Percentiles rank a stretch among this genome's conserved stretches.
phyloP scores from a whole-genome alignment of 192 early-diverging fungal species.

The Coemansia sp. region DNA sequence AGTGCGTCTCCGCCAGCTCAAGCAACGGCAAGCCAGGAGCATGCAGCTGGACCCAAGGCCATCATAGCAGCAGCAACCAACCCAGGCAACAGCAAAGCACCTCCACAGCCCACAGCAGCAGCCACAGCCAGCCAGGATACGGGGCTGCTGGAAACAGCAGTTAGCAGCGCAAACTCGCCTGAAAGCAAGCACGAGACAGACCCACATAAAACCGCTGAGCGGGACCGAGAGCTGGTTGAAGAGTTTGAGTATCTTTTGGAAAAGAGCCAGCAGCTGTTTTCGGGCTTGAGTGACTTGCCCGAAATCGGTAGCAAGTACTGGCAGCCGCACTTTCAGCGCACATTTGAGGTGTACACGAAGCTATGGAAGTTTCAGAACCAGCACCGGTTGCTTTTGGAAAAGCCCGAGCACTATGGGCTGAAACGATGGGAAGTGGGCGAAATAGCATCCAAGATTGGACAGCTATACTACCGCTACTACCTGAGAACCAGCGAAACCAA shows the following conservation, averaged over 20 bases:
- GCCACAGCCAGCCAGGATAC: not conserved
- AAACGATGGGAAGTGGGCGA: conserved; percentile 98
- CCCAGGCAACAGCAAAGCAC: not conserved
- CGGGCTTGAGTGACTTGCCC: conserved; percentile 67
- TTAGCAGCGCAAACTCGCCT: no score
- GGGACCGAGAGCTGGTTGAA: conserved; percentile 58
- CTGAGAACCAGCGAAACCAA: conserved; percentile 95
- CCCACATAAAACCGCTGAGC: conserved; percentile 20
- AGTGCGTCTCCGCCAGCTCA: not conserved
- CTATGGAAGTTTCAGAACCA: conserved; percentile 95
- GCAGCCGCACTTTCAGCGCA: conserved; percentile 92
- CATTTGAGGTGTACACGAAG: conserved; percentile 96
- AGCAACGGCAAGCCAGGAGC: not conserved
- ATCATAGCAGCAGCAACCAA: not conserved
- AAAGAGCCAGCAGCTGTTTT: conserved; percentile 95
- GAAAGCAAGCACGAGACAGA: not conserved
- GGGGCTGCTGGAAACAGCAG: not conserved
- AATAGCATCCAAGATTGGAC: conserved; percentile 96
- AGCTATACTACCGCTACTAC: conserved; percentile 80
- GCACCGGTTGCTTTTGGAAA: conserved; percentile 82
- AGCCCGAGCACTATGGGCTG: conserved; percentile 84
- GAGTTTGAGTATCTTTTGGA: conserved; percentile 95
- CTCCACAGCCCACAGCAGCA: no score
- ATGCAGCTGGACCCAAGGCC: not conserved
- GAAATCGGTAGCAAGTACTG: conserved; percentile 58